Base-by-base conservation (phyloP, 1,284 basidiomycete species). In the Entoloma clypeatum region DNA sequence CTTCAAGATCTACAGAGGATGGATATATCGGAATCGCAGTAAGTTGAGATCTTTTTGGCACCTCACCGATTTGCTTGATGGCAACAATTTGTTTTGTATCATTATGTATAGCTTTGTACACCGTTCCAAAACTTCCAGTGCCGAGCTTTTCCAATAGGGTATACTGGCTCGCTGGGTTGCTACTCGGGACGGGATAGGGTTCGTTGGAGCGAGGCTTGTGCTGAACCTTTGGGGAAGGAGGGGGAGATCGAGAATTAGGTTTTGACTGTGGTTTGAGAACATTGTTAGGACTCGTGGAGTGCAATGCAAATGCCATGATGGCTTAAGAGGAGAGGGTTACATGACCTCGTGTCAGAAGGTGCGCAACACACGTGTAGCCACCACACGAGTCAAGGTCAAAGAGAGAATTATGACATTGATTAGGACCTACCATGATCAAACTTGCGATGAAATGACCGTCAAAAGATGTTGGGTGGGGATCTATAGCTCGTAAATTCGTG, bases 81-180 rank as follows among this genome's bases (percentile, higher is more conserved):
- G 95, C 95, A 17, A 99, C 96, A 47, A 92, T 86, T 64, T 95
- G 85, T 58, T 88, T 86, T 3, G 91, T 89, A 46, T 92, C 88
- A 59, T 92, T 91, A 67, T 99, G 92, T 55, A 93, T 86, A 2
- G 91, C 92, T 71, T 96, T 96, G 79, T 92, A 99, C 37, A 99
- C 95, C 1, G 84, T 89, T 5, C 94, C 94, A 61, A 98, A 99
- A 60, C 88, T 92, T 26, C 95, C 95, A n/a, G 92, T 95, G 7
- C 95, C 95, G 19, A 99, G 77, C 64, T 95, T 96, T 67, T 98
- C 92, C 44, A 95, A 75, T 14, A 99, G 71, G 29, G 89, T 90
- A 62, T 98, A 98, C 57, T 95, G 87, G 52, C 80, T 84, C 5
- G 86, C 81, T 21, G 90, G 89, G 57, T 92, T 91, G 58, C 59